Evolutionary conservation across 345 rosid species (phyloP), one percentile per base, ranked within the genome.

Genomic region (Lumnitzera littorea): DNA sequence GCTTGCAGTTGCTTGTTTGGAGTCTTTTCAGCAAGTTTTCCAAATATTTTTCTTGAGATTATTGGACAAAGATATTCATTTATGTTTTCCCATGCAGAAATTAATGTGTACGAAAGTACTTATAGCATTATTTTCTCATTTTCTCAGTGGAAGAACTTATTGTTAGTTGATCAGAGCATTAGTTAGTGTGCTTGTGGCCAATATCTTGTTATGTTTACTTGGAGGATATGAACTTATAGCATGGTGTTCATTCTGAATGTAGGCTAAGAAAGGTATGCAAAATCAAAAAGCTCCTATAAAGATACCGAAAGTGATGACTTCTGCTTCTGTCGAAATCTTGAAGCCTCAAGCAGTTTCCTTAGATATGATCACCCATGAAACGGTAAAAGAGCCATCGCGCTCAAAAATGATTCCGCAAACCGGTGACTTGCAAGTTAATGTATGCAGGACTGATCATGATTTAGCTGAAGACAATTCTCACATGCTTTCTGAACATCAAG

Each of bases 201-300:
- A 36, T 4, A 5, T 36, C 43, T 36, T 36, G 43, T 36, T 27
- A 27, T 27, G 31, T 3, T 27, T 36, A 51, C 29, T 48, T 24
- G 27, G 53, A 55, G 16, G 48, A 15, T 20, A 36, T 4, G 17
- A 27, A 29, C 48, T 56, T 48, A 50, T 62, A 15, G 11, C 41
- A 6, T 62, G 55, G 41, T 1, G 20, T 24, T 53, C 51, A 74
- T 65, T 27, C 31, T 72, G 55, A 17, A 59, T 54, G 24, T 72
- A 88, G 95, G 79, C 74, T 67, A 85, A 78, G 63, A 72, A 70
- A 53, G 65, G 66, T 58, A 85, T 77, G 67, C 79, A 72, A 68
- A 55, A 48, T 27, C 70, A 76, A 65, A 80, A 74, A 73, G 75
- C 70, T 64, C 77, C 55, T 57, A 57, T 70, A 46, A 67, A 50